phyloP scores from a whole-genome alignment of 768 basidiomycete genomes.

The Clavaria fumosa region DNA sequence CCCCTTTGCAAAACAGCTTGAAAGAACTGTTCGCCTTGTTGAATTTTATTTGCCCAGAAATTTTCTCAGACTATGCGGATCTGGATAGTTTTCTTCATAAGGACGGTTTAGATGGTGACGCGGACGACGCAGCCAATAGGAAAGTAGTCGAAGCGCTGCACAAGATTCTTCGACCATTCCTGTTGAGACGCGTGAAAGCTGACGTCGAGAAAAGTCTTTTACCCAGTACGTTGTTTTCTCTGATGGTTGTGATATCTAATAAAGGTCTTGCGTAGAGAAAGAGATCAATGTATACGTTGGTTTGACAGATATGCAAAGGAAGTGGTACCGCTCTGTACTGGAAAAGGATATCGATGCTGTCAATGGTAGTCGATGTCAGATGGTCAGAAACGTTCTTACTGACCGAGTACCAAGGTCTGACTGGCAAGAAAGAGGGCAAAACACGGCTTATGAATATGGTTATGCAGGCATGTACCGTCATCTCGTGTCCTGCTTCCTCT shows the following conservation, averaged over 20 bases:
- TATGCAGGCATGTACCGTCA: slow-evolving; percentile 70
- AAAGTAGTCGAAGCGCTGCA: slow-evolving; percentile 94
- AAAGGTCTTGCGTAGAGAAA: slow-evolving; percentile 44
- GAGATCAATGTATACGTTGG: slow-evolving; percentile 98
- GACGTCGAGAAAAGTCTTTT: slow-evolving; percentile 94
- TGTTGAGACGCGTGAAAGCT: slow-evolving; percentile 84
- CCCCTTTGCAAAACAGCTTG: slow-evolving; percentile 91
- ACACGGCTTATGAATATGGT: slow-evolving; percentile 97
- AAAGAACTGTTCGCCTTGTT: slow-evolving; percentile 87
- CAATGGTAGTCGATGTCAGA: slow-evolving; percentile 38
- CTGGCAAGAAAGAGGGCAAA: slow-evolving; percentile 98
- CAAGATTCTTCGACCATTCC: slow-evolving; percentile 90
- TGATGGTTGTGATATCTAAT: too few species aligned
- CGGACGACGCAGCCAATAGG: slow-evolving; percentile 73
- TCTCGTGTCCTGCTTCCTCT: not conserved
- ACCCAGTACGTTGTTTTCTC: slow-evolving; percentile 44
- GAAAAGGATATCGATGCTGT: slow-evolving; percentile 99
- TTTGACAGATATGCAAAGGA: slow-evolving; percentile 92
- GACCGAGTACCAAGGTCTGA: slow-evolving; percentile 39
- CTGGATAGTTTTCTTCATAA: slow-evolving; percentile 90
- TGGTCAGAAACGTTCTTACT: not conserved
- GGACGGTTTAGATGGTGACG: slow-evolving; percentile 50
- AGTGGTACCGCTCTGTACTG: slow-evolving; percentile 91
- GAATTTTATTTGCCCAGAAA: slow-evolving; percentile 96
- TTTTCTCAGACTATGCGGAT: slow-evolving; percentile 83